Evolutionary conservation across 75 land plant species (phyloP).

Genomic region (Sequoia sempervirens): DNA sequence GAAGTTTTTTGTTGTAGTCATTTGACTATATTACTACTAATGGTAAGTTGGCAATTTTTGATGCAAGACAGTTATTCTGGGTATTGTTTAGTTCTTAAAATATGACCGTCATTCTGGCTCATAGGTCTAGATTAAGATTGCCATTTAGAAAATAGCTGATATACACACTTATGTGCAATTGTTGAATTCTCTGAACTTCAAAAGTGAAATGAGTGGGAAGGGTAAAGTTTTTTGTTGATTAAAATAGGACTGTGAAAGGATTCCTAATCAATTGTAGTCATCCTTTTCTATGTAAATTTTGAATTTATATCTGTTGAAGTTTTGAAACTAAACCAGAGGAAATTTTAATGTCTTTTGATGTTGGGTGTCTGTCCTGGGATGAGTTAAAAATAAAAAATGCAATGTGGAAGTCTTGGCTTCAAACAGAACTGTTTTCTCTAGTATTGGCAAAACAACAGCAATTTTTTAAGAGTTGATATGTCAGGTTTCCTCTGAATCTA

Average conservation of each 20-base stretch:
- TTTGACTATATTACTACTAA: slow-evolving; percentile 88
- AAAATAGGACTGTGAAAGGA: not conserved
- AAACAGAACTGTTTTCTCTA: not conserved
- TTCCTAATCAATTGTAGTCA: not conserved
- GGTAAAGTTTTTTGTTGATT: not conserved
- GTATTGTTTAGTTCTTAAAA: not conserved
- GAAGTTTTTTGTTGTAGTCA: slow-evolving; percentile 23
- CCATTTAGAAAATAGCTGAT: not conserved
- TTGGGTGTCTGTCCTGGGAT: not conserved
- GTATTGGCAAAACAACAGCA: not conserved
- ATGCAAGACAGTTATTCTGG: not conserved
- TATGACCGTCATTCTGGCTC: not conserved
- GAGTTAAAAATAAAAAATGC: not conserved
- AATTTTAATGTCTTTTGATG: not conserved
- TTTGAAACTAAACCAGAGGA: not conserved
- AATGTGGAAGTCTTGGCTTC: not conserved
- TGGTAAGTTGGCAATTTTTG: slow-evolving; percentile 41
- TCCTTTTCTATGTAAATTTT: not conserved
- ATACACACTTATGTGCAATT: not conserved
- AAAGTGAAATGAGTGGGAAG: not conserved
- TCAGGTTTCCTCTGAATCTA: not conserved
- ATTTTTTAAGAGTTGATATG: not conserved
- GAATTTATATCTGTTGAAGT: not conserved
- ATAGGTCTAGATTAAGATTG: not conserved
- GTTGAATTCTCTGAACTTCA: not conserved